Evolutionary conservation across 441 rosid species (phyloP), one percentile per base, ranked within the genome.

Genomic region (Pelargonium myrrhifolium): DNA sequence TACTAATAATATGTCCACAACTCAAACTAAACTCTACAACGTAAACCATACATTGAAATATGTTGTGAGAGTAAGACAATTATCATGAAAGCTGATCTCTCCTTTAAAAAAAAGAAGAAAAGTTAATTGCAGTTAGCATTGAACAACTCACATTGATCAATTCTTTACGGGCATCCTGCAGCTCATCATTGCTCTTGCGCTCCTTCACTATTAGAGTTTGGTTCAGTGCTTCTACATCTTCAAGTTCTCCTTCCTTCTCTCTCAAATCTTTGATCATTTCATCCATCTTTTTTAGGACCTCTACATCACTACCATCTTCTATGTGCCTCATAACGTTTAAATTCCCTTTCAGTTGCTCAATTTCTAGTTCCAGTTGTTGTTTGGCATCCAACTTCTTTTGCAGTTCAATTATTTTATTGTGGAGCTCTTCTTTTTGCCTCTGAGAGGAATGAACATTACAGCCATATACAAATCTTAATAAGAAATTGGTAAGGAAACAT

Each of bases 141-240:
- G 28, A 66, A 35, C 4, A 40, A 77, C 97, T 71, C 71, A 89
- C 97, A 68, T 68, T 85, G 75, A 93, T 82, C 72, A 93, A 66
- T 76, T 87, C 97, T 72, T 82, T 89, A 22, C 97, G 89, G 68
- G 94, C 97, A 18, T 89, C 98, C 77, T 89, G 96, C 69, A 93
- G 84, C 81, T 91, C 97, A 71, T 89, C 89, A 70, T 89, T 93
- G 83, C 84, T 91, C 84, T 75, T 80, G 5, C 89, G 87, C 77
- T 93, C 96, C 75, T 79, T 83, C n/a, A 91, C 84, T 53, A 89
- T 76, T 65, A 93, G 96, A 31, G 87, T 75, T 79, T 91, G 96
- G 81, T 88, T 85, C 72, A 89, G 73, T 37, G 87, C 76, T 65
- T 89, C 88, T 69, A 89, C 22, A 70, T 84, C 83, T 12, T 84